phyloP scores from a whole-genome alignment of 768 basidiomycete species.

The Xerocomellus chrysenteron region DNA sequence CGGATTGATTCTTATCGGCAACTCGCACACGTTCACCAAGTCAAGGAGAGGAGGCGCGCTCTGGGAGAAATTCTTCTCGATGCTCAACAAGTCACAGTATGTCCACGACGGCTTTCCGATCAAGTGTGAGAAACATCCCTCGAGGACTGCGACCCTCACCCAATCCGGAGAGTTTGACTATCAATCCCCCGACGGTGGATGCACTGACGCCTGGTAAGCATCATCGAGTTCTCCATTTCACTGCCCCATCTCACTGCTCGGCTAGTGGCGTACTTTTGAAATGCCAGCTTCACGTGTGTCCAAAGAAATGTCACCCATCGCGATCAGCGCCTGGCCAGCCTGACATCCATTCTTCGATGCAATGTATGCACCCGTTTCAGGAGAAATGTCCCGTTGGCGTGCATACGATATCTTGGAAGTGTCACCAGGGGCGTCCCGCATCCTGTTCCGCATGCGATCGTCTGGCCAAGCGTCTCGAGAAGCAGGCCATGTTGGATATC shows the following conservation, averaged over 20 bases:
- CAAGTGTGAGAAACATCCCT: constrained; percentile 55
- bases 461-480: constrained; percentile 40
- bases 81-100: constrained; percentile 42
- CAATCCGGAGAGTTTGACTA: constrained; percentile 49
- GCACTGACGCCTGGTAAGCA: constrained; percentile 55
- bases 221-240: not conserved
- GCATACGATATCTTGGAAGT: constrained; percentile 47
- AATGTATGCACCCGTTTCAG: constrained; percentile 39
- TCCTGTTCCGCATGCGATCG: constrained; percentile 48
- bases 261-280: constrained; percentile 14
- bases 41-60: constrained; percentile 52
- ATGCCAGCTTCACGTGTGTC: constrained; percentile 45
- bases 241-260: not conserved
- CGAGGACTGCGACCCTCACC: constrained; percentile 37
- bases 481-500: constrained; percentile 41
- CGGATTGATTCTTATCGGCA: constrained; percentile 66
- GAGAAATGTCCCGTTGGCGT: constrained; percentile 41
- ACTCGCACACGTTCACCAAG: constrained; percentile 56
- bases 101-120: constrained; percentile 63
- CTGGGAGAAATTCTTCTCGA: constrained; percentile 50
- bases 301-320: constrained; percentile 60
- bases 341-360: constrained; percentile 32
- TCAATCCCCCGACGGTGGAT: constrained; percentile 64
- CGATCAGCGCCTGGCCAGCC: constrained; percentile 45
- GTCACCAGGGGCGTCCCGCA: constrained; percentile 39